phyloP scores from a whole-genome alignment of 2,329 filamentous ascomycete species.

The Ascomycota sp. region DNA sequence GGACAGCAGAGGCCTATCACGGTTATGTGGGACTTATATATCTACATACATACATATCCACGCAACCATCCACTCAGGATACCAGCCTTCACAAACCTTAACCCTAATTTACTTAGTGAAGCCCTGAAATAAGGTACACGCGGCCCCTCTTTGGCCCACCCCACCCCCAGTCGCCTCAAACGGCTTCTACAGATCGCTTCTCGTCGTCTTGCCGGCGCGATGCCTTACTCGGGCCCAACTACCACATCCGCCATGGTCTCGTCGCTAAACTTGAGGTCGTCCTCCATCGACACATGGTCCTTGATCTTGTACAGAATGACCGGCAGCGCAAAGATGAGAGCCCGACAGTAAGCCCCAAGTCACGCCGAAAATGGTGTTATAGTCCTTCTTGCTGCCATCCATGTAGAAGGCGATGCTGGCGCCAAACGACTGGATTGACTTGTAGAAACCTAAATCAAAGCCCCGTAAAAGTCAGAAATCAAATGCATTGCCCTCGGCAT shows the following conservation, averaged over 20 bases:
- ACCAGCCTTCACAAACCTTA: too few species aligned
- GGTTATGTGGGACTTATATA: too few species aligned
- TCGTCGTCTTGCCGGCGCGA: background rate
- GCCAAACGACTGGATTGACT: conserved; percentile 57
- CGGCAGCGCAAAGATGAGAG: conserved; percentile 56
- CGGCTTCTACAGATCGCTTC: background rate
- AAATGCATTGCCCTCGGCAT: too few species aligned
- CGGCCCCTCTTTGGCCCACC: background rate
- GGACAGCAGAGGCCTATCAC: too few species aligned
- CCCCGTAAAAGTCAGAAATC: too few species aligned
- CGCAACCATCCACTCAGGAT: too few species aligned
- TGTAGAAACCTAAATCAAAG: conserved; percentile 22
- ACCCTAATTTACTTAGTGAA: too few species aligned
- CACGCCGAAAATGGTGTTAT: conserved; percentile 48
- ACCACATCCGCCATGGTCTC: conserved; percentile 56
- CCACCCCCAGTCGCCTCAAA: background rate
- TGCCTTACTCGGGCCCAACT: background rate
- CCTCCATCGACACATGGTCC: conserved; percentile 61
- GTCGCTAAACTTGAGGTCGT: conserved; percentile 70
- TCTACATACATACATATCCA: too few species aligned
- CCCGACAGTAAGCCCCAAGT: conserved; percentile 58
- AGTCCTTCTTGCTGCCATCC: conserved; percentile 24
- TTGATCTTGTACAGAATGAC: conserved; percentile 62
- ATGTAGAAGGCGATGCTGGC: conserved; percentile 28
- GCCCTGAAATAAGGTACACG: too few species aligned